Conservation (phyloP, 768 basidiomycete genomes). For the Lentinula guzmanii region DNA sequence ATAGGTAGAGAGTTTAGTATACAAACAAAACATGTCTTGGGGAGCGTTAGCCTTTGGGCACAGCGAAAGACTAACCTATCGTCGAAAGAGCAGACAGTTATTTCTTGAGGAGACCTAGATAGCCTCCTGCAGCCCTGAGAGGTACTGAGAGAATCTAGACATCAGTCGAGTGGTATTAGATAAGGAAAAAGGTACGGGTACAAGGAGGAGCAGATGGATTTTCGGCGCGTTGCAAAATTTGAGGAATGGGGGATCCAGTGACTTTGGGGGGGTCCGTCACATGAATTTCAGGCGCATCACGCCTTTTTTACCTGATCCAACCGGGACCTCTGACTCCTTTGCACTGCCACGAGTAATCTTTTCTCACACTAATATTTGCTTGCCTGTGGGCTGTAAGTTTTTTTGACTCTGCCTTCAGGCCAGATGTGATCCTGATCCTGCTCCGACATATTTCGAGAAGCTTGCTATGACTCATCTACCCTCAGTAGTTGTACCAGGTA, state of each 20-base stretch:
- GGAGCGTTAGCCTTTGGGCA: background rate
- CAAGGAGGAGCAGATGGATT: conserved; percentile 4
- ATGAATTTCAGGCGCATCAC: conserved; percentile 5
- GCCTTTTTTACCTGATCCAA: conserved; percentile 1
- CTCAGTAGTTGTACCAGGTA: too few species aligned
- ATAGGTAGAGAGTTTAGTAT: background rate
- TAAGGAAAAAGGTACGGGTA: background rate
- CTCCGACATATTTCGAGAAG: too few species aligned
- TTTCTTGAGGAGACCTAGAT: background rate
- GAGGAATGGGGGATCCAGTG: background rate
- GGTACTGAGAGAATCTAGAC: background rate
- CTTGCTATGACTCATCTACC: too few species aligned
- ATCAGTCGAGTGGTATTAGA: background rate
- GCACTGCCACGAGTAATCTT: background rate
- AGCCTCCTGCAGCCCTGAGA: background rate
- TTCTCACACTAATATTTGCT: background rate
- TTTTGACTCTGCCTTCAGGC: too few species aligned
- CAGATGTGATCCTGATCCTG: too few species aligned
- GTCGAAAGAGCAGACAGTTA: background rate
- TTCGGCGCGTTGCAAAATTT: background rate
- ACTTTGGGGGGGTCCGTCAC: background rate
- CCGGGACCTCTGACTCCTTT: background rate
- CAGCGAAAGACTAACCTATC: background rate
- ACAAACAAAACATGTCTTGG: background rate
- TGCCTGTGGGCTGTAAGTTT: too few species aligned